Evolutionary conservation across 75 land plant species (phyloP).

Genomic region (Gnetum montanum): DNA sequence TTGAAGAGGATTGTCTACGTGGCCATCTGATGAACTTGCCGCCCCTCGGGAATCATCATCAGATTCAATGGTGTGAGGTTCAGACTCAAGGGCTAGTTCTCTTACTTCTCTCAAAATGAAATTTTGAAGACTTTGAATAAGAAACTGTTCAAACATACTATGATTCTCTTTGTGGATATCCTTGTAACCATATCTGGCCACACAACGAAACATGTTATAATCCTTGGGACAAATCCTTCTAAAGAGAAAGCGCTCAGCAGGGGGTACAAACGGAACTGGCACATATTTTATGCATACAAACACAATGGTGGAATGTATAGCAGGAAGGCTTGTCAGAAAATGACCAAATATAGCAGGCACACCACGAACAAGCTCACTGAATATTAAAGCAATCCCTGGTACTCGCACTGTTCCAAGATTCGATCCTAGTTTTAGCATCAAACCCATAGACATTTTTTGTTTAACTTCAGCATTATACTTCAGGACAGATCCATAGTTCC

Average conservation of each 20-base stretch:
- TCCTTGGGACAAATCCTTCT: conserved; percentile 76
- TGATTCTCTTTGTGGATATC: conserved; percentile 65
- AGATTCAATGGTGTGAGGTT: conserved; percentile 17
- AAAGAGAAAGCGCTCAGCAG: conserved; percentile 74
- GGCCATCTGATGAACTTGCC: conserved; percentile 3
- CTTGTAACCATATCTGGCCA: conserved; percentile 85
- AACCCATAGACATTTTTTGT: conserved; percentile 88
- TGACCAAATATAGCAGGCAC: conserved; percentile 83
- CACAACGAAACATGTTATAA: conserved; percentile 86
- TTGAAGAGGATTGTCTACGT: conserved; percentile 28
- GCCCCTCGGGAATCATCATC: conserved; percentile 20
- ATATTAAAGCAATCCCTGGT: conserved; percentile 83
- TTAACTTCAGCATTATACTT: conserved; percentile 79
- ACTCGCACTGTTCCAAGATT: conserved; percentile 77
- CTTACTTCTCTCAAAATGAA: conserved; percentile 65
- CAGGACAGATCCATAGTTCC: conserved; percentile 94
- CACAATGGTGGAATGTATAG: conserved; percentile 81
- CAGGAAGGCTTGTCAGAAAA: conserved; percentile 78
- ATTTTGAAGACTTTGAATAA: conserved; percentile 67
- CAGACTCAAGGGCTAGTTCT: conserved; percentile 57
- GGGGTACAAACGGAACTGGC: conserved; percentile 88
- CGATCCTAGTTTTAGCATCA: conserved; percentile 74
- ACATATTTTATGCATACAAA: conserved; percentile 95
- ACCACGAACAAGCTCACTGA: conserved; percentile 91
- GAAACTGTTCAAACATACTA: conserved; percentile 55